A percentile compares a stretch with the other conserved stretches of the same genome.
Evolutionary conservation across 768 basidiomycete species (phyloP).

Genomic region (Mycena belliarum): DNA sequence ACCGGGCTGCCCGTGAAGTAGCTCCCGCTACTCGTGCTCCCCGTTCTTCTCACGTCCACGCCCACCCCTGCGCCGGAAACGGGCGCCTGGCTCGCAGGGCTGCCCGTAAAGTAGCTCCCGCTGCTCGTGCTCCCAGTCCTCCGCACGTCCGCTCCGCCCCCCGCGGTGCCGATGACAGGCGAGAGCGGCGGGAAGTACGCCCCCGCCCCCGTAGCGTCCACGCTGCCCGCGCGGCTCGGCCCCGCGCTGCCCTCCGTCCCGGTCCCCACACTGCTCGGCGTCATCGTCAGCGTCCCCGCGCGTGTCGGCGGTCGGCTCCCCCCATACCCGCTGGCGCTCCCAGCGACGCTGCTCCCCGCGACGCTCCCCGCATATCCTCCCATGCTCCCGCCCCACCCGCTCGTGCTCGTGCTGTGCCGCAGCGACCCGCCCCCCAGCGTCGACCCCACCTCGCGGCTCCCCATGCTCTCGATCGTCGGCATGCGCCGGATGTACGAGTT

Average conservation of each 20-base stretch:
- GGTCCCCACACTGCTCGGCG: constrained; percentile 40
- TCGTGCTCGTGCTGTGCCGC: too few relatives aligned
- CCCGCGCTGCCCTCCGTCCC: constrained; percentile 32
- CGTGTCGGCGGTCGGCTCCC: background rate
- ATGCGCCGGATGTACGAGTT: constrained; percentile 69
- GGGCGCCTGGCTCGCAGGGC: too few relatives aligned
- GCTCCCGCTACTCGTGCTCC: too few relatives aligned
- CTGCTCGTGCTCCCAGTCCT: too few relatives aligned
- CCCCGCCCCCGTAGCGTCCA: background rate
- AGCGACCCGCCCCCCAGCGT: background rate
- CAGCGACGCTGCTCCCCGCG: background rate
- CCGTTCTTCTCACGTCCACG: too few relatives aligned
- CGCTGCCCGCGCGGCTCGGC: constrained; percentile 35
- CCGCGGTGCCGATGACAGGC: too few relatives aligned
- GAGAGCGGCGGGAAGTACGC: too few relatives aligned
- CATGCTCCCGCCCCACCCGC: background rate
- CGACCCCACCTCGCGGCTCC: constrained; percentile 55
- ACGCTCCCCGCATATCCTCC: background rate
- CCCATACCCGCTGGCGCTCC: background rate
- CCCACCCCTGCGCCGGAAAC: too few relatives aligned
- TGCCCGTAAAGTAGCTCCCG: background rate
- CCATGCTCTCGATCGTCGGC: constrained; percentile 81
- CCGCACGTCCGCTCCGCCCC: background rate
- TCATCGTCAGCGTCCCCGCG: constrained; percentile 31
- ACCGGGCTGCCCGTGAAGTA: background rate